Evolutionary conservation across 2,329 filamentous ascomycete species (phyloP).

Genomic region (Zarea fungicola): DNA sequence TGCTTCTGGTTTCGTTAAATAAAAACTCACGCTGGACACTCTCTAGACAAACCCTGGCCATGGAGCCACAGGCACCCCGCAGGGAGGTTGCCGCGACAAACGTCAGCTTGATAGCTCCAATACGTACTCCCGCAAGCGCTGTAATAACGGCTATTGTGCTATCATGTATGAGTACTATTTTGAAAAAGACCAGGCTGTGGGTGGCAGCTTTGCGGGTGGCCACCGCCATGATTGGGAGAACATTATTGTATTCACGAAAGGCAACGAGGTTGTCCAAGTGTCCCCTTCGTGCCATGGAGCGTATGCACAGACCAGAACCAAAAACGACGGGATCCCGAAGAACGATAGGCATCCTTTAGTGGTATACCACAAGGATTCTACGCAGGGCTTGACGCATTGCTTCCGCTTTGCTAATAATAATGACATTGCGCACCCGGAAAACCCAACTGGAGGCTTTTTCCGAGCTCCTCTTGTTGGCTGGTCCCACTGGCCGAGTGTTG

Average conservation of each 20-base stretch:
- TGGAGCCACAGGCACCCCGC: slow-evolving; percentile 22
- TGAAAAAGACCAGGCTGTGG: slow-evolving; percentile 38
- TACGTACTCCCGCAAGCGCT: slow-evolving; percentile 26
- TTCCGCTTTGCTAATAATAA: slow-evolving; percentile 26
- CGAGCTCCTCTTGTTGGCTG: slow-evolving; percentile 24
- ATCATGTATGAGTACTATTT: slow-evolving; percentile 35
- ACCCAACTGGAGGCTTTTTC: slow-evolving; percentile 22
- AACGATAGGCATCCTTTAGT: slow-evolving; percentile 20
- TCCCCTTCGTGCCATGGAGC: slow-evolving; percentile 24
- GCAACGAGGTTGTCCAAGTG: slow-evolving; percentile 21
- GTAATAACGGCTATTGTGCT: slow-evolving; percentile 29
- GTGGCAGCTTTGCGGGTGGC: slow-evolving; percentile 26
- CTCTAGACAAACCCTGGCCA: slow-evolving; percentile 24
- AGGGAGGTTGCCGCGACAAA: slow-evolving; percentile 26
- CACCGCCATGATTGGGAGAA: slow-evolving; percentile 40
- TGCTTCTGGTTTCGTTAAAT: no score
- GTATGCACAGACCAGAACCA: slow-evolving; percentile 20
- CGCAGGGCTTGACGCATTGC: slow-evolving; percentile 23
- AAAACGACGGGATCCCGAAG: slow-evolving; percentile 19
- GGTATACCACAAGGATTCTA: slow-evolving; percentile 29
- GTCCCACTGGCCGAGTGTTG: slow-evolving; percentile 23
- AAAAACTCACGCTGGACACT: no score
- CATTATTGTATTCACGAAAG: slow-evolving; percentile 28
- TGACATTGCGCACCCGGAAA: slow-evolving; percentile 22
- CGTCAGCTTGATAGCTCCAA: slow-evolving; percentile 27